Base-by-base conservation (phyloP, 192 early-diverging fungal species). In the Gorgonomyces haynaldii region DNA sequence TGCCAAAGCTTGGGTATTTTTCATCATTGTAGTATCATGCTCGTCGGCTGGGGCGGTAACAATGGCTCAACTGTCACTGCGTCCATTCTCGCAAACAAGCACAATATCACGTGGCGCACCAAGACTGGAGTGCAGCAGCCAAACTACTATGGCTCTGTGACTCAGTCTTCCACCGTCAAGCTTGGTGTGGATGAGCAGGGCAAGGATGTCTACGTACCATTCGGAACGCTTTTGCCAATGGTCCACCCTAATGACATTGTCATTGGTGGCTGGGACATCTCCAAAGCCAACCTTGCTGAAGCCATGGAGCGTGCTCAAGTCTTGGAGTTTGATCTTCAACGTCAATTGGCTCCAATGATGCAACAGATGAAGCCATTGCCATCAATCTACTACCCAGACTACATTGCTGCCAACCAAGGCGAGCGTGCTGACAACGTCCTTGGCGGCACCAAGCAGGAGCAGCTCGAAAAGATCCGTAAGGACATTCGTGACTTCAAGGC, bases 41-140 rank as follows among this genome's bases (percentile, higher is more conserved):
- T 98, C 65, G 91, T 98, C 57, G 95, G 95, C 24, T 93, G 89
- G 89, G 95, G 91, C 57, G 95, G 95, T 57, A 98, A 98, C 87
- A 98, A 98, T 70, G 94, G 94, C 45, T 87, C 90, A 45, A 98
- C 94, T 45, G 60, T 98, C 50, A 96, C 92, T 32, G 95, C 95
- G 4, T 85, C 89, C 63, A 88, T 96, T 67, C 69, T 93, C 43
- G 92, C 95, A 54, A 94, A 98, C 83, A 84, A 81, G 65, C 60
- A 70, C 53, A 78, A 85, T 45, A 72, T 93, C 48, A 72, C 74
- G 46, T 98, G 91, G 92, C 77, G 74, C 65, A 96, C 92, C 48
- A 95, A 91, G 72, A 78, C 83, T 47, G 95, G 95, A 54, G 65
- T 82, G 35, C 88, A 98, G 70, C 46, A 61, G 22, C 78, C 92